Evolutionary conservation across 2,329 filamentous ascomycete species (phyloP), one percentile per base, ranked within the genome.

Genomic region (Alternaria panax): DNA sequence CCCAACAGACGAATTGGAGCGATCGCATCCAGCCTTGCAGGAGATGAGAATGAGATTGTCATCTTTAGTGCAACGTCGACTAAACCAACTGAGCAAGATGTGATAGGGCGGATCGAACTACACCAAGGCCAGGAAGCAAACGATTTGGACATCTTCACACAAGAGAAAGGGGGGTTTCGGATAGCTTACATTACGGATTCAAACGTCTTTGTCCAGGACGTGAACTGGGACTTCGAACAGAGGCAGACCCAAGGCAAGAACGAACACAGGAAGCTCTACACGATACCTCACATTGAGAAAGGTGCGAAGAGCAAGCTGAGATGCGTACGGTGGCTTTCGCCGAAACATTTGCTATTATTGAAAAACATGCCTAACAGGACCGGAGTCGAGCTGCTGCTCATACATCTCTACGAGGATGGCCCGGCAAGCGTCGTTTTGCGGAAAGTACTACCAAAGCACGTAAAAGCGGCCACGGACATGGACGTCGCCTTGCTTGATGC

Each of bases 181-280:
- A 81, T 97, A 54, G 89, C 89, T 3, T 97, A 92, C 78, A 93
- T 91, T 77, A 88, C 90, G 69, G 88, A 92, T 64, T 83, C 90
- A 72, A 88, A 92, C 66, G 84, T 98, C 48, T 90, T 88, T 77
- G 80, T 90, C 34, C 83, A 91, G 68, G 85, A 86, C 30, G 78
- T 92, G 47, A 78, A 81, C 20, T 82, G 83, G 41, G 81, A 84
- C 59, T 83, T 83, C 48, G 68, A 59, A 7, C 75, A 75, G 54
- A 80, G 75, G 54, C 80, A 79, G 56, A 81, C 24, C 53, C 69
- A 59, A 62, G 69, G 51, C 51, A 78, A 67, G 58, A 67, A 56
- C 16, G 63, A 67, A 34, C 71, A 73, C 66, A 32, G 56, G 36
- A 73, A 75, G 46, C 63, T 73, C 1, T 78, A 77, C 51, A 62